These are phyloP conservation scores for Boletus edulis DNA, from an alignment of 768 basidiomycete species.

Conservation along the genomic window DNA sequence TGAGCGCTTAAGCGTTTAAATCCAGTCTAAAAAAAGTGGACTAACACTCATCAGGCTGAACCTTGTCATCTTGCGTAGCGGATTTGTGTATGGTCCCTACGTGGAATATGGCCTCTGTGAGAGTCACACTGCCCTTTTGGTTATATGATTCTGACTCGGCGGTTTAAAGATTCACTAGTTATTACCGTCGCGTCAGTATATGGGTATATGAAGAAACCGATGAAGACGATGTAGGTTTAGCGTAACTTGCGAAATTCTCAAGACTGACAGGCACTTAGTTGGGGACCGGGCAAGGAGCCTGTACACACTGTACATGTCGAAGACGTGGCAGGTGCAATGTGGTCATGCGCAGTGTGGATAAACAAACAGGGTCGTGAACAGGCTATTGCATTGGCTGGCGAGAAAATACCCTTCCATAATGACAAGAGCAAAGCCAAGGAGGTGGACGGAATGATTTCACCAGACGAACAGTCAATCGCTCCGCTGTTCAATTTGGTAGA, in stretches of 20 bases:
- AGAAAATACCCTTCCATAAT: constrained; percentile 41
- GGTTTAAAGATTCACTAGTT: constrained; percentile 56
- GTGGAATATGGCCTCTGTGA: constrained; percentile 66
- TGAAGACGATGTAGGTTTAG: constrained; percentile 72
- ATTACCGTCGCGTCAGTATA: constrained; percentile 79
- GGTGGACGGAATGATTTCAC: constrained; percentile 58
- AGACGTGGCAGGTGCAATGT: constrained; percentile 75
- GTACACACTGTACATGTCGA: constrained; percentile 75
- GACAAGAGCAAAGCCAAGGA: constrained; percentile 67
- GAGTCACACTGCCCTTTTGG: constrained; percentile 24
- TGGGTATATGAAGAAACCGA: constrained; percentile 77
- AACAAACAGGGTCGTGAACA: constrained; percentile 56
- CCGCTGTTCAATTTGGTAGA: constrained; percentile 88
- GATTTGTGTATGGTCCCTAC: constrained; percentile 81
- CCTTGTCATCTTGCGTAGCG: constrained; percentile 73
- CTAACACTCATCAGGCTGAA: constrained; percentile 54
- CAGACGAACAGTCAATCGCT: constrained; percentile 57
- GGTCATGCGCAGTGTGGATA: constrained; percentile 81
- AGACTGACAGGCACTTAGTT: constrained; percentile 42
- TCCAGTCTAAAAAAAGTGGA: not conserved
- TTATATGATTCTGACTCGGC: constrained; percentile 12
- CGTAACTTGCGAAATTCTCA: not conserved
- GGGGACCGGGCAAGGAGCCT: constrained; percentile 76
- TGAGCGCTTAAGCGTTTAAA: constrained; percentile 31
- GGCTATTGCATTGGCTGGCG: constrained; percentile 55